A percentile compares a stretch with the other conserved stretches of the same genome.
phyloP scores from a whole-genome alignment of 164 flowering plant genomes.

The Piper longum region DNA sequence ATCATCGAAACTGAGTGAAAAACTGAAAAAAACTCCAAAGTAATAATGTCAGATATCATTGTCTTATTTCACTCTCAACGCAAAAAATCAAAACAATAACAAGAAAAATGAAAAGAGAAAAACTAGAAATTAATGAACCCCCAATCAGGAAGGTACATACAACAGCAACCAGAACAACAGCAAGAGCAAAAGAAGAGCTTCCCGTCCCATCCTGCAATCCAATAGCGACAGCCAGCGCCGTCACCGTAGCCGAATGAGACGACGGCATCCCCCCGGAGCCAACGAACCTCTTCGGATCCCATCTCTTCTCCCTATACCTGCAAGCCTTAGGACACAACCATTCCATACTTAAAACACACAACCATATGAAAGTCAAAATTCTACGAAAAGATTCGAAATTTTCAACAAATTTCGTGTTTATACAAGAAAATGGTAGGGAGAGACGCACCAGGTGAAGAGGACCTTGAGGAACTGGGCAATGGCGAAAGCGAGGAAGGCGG shows the following conservation, averaged over 20 bases:
- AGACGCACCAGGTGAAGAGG: conserved; percentile 63
- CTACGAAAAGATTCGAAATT: neutral
- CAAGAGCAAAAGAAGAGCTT: conserved; percentile 57
- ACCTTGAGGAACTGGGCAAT: conserved; percentile 80
- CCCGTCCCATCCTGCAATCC: conserved; percentile 82
- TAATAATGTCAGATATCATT: too few species aligned
- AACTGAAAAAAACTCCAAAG: too few species aligned
- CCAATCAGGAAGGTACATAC: conserved; percentile 25
- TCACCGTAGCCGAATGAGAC: conserved; percentile 86
- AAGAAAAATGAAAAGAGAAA: too few species aligned
- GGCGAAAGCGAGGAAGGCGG: conserved; percentile 67
- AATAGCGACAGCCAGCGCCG: conserved; percentile 65
- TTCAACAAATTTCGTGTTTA: neutral
- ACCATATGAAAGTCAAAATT: neutral
- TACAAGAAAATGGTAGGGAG: neutral
- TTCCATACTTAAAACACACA: neutral
- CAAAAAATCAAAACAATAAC: too few species aligned
- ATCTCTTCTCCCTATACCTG: conserved; percentile 79
- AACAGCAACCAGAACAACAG: conserved; percentile 59
- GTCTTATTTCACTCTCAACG: too few species aligned
- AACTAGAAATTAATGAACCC: too few species aligned
- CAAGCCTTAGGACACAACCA: conserved; percentile 14
- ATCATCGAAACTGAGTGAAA: too few species aligned
- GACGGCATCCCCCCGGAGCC: conserved; percentile 99
- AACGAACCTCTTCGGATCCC: conserved; percentile 65